Percentiles rank a stretch among this genome's conserved stretches.
phyloP scores from a whole-genome alignment of 208 protist species.

The Wallacemonas rigidus region DNA sequence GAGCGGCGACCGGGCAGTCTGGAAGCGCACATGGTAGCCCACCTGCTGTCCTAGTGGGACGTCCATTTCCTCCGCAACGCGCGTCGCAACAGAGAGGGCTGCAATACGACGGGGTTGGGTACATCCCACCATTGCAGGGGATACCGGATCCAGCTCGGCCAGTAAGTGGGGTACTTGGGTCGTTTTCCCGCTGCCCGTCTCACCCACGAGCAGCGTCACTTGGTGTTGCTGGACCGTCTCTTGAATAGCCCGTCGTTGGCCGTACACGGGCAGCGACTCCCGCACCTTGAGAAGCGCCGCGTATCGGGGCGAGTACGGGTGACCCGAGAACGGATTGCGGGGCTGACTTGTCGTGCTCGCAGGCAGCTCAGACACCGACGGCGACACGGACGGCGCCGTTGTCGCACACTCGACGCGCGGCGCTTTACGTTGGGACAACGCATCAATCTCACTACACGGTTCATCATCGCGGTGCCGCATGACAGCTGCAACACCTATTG shows the following conservation, averaged over 20 bases:
- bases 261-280: constrained; percentile 70
- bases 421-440: no score
- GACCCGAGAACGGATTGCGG: constrained; percentile 47
- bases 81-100: constrained; percentile 97
- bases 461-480: no score
- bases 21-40: constrained; percentile 99
- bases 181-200: constrained; percentile 97
- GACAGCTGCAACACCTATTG: no score
- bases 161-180: constrained; percentile 96
- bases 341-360: not conserved
- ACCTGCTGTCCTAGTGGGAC: constrained; percentile 96
- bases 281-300: constrained; percentile 44
- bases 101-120: constrained; percentile 99
- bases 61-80: constrained; percentile 98
- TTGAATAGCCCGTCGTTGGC: constrained; percentile 47
- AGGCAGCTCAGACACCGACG: not conserved
- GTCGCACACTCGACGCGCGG: no score
- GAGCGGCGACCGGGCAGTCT: constrained; percentile 89
- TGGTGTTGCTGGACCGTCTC: constrained; percentile 68
- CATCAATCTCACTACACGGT: no score
- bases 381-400: no score
- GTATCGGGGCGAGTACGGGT: constrained; percentile 53
- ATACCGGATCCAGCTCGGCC: constrained; percentile 43
- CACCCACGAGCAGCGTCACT: constrained; percentile 93
- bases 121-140: constrained; percentile 73